Evolutionary conservation across 2,329 filamentous ascomycete genomes (phyloP).

Genomic region (Fusarium napiforme): DNA sequence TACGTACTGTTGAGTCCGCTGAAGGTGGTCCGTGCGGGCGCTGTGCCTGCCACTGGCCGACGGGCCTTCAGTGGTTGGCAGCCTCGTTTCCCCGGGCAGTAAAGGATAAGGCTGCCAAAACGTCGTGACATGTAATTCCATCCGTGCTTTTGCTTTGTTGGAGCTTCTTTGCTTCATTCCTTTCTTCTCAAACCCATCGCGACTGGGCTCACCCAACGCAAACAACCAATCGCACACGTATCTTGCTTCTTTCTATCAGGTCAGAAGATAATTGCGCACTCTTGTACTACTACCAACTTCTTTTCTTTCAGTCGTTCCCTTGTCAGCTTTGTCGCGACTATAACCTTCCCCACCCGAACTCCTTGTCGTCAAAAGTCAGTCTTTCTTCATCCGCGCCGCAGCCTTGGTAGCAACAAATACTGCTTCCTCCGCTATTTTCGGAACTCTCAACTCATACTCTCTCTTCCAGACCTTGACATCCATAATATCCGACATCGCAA

Average conservation of each 20-base stretch:
- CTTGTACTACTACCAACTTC: constrained; percentile 3
- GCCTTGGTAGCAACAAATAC: constrained; percentile 30
- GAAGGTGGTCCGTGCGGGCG: constrained; percentile 31
- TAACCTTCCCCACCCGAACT: constrained; percentile 32
- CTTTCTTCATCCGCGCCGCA: constrained; percentile 38
- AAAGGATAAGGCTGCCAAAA: constrained; percentile 44
- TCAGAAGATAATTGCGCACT: constrained; percentile 1
- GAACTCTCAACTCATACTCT: constrained; percentile 32
- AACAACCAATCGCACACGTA: constrained; percentile 17
- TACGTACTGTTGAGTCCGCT: constrained; percentile 18
- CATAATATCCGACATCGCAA: constrained; percentile 1
- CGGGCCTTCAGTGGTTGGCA: constrained; percentile 15
- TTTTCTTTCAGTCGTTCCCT: constrained; percentile 41
- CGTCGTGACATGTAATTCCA: constrained; percentile 36
- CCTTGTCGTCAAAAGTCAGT: constrained; percentile 45
- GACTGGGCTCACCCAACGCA: constrained; percentile 30
- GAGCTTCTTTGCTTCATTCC: constrained; percentile 36
- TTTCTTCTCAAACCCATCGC: constrained; percentile 38
- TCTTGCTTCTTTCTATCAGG: neutral
- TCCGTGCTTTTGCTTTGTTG: constrained; percentile 13
- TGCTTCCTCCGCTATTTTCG: constrained; percentile 7
- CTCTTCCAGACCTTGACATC: constrained; percentile 18
- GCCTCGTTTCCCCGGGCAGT: constrained; percentile 41
- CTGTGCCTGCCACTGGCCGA: constrained; percentile 2
- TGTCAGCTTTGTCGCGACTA: constrained; percentile 29